Conservation (phyloP, 2,329 filamentous ascomycete genomes). For the Coniella vitis region DNA sequence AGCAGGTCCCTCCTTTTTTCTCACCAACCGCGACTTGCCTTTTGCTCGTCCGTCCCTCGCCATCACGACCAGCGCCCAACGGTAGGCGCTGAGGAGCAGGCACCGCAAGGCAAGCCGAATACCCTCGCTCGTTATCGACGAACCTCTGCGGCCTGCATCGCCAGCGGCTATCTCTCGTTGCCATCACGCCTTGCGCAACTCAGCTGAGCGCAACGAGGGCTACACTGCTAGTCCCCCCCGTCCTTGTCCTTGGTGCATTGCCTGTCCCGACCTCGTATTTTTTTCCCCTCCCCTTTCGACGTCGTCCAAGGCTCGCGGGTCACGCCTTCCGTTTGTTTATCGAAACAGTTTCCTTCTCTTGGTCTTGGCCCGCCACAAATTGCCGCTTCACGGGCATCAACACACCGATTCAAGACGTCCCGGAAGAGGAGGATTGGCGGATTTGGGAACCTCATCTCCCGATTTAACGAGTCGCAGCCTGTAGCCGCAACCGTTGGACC, state of each 20-base stretch:
- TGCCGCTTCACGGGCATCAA: background rate
- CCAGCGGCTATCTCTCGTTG: slow-evolving; percentile 1
- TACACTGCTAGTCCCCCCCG: background rate
- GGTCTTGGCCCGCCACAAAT: background rate
- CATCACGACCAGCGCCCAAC: slow-evolving; percentile 6
- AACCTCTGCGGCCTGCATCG: background rate
- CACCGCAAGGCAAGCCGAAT: background rate
- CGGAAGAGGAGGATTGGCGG: background rate
- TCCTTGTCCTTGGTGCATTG: slow-evolving; percentile 7
- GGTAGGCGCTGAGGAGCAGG: slow-evolving; percentile 7
- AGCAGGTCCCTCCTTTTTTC: slow-evolving; percentile 9
- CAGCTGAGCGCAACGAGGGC: background rate
- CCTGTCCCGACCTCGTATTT: slow-evolving; percentile 12
- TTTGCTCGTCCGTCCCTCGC: slow-evolving; percentile 4
- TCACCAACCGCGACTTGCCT: slow-evolving; percentile 9
- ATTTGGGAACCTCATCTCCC: background rate
- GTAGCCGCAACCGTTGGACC: background rate
- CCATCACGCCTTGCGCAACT: background rate
- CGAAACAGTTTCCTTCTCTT: background rate
- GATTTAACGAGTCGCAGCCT: background rate
- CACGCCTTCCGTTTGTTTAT: background rate
- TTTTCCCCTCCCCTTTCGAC: slow-evolving; percentile 4
- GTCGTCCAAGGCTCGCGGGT: background rate
- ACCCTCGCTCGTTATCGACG: background rate
- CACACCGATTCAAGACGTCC: background rate